Conservation (phyloP, 129 eudicot genomes). For the Erigeron canadensis region DNA sequence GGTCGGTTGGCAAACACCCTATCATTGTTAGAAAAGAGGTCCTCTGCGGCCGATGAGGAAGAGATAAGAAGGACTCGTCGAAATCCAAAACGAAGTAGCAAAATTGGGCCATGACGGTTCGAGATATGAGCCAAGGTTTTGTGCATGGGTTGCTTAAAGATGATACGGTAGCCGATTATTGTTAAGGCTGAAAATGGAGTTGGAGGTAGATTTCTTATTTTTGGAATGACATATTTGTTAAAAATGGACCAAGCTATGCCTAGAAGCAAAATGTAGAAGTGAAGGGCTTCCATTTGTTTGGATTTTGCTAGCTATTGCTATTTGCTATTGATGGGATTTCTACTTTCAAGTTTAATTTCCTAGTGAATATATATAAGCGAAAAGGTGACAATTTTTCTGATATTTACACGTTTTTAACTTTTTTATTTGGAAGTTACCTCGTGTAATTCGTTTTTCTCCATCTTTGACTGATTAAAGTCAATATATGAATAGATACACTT, state of each 20-base stretch:
- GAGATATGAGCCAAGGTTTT: conserved; percentile 27
- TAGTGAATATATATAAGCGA: conserved; percentile 28
- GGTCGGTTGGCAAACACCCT: conserved; percentile 45
- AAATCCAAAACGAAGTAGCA: conserved; percentile 38
- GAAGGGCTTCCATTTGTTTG: conserved; percentile 32
- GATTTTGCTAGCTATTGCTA: not conserved
- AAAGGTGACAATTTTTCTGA: conserved; percentile 14
- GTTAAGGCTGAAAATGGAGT: conserved; percentile 28
- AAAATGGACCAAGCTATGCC: conserved; percentile 32
- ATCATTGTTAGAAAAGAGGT: conserved; percentile 44
- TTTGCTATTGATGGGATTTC: not conserved
- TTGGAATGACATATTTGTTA: conserved; percentile 27
- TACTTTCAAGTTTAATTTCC: not conserved
- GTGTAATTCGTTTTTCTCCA: too few species aligned
- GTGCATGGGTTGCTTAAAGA: conserved; percentile 40
- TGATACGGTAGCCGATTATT: conserved; percentile 10
- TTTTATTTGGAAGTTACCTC: too few species aligned
- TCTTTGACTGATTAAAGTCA: too few species aligned
- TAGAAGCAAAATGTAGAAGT: conserved; percentile 32
- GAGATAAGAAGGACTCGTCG: conserved; percentile 44
- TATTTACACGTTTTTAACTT: too few species aligned
- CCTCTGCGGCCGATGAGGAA: conserved; percentile 44
- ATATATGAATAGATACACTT: too few species aligned
- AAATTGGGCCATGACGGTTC: conserved; percentile 30
- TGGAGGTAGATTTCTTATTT: conserved; percentile 33